These are phyloP conservation scores for Fusarium nurragi DNA, from an alignment of 2,329 filamentous ascomycete species.

Conservation along the genomic window DNA sequence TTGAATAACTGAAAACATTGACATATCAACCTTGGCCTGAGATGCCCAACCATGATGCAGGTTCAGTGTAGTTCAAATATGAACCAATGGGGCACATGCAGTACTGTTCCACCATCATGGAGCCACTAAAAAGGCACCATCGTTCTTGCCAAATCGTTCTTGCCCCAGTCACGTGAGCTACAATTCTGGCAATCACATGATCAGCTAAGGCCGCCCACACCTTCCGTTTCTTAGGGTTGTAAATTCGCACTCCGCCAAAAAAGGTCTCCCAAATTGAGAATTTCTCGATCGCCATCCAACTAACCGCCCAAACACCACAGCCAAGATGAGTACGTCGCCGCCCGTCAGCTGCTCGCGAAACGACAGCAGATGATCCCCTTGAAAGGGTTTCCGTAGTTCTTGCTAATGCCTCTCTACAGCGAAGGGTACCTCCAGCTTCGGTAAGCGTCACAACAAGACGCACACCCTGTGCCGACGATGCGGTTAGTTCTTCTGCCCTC, in stretches of 20 bases:
- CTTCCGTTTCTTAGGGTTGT: constrained; percentile 49
- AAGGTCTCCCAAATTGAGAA: constrained; percentile 50
- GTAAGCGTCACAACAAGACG: constrained; percentile 92
- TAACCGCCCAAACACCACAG: constrained; percentile 56
- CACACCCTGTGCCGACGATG: constrained; percentile 98
- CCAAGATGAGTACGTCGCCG: constrained; percentile 66
- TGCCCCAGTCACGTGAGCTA: constrained; percentile 40
- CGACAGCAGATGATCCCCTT: constrained; percentile 32
- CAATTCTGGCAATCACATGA: constrained; percentile 44
- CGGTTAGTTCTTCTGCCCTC: constrained; percentile 71
- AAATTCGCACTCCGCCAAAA: constrained; percentile 52
- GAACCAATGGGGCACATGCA: neutral
- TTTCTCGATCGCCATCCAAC: constrained; percentile 52
- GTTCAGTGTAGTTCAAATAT: neutral
- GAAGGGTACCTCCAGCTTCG: constrained; percentile 68
- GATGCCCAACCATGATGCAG: neutral
- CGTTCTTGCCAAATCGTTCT: constrained; percentile 3
- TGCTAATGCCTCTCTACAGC: constrained; percentile 53
- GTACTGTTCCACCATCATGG: neutral
- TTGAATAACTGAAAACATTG: neutral
- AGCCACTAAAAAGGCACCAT: neutral
- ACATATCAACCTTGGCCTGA: neutral
- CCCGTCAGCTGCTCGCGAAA: constrained; percentile 25
- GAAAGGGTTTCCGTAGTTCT: constrained; percentile 17
- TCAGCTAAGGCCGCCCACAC: constrained; percentile 29